Conservation (phyloP, 75 land plant genomes). For the Adiantum capillusveneris region DNA sequence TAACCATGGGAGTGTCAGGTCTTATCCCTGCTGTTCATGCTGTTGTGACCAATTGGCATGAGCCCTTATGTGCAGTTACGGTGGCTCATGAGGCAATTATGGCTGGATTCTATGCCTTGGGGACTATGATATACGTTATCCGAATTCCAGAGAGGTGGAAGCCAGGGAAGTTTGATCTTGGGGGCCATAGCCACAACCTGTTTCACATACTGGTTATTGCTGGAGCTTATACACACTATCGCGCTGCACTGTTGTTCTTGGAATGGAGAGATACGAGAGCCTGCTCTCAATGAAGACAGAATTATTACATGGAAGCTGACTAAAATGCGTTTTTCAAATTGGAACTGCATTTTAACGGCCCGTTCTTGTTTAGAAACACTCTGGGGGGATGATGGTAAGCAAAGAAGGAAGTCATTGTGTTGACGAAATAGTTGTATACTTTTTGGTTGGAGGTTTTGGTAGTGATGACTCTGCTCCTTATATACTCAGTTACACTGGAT, state of each 20-base stretch:
- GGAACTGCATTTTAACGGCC: too few species aligned
- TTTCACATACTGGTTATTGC: slow-evolving; percentile 64
- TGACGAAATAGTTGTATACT: too few species aligned
- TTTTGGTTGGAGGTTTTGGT: too few species aligned
- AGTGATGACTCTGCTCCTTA: too few species aligned
- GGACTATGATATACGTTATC: slow-evolving; percentile 57
- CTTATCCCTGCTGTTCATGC: slow-evolving; percentile 78
- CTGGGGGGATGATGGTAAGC: too few species aligned
- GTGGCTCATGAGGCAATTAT: slow-evolving; percentile 62
- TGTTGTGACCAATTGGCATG: slow-evolving; percentile 42
- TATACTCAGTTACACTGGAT: too few species aligned
- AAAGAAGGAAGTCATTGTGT: too few species aligned
- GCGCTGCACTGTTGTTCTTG: slow-evolving; percentile 49
- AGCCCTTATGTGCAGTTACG: slow-evolving; percentile 38
- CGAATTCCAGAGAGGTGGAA: slow-evolving; percentile 70
- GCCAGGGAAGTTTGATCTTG: slow-evolving; percentile 69
- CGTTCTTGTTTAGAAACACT: too few species aligned
- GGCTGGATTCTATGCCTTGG: slow-evolving; percentile 55
- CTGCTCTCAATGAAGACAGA: too few species aligned
- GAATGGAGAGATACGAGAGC: slow-evolving; percentile 27
- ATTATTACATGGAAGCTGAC: too few species aligned
- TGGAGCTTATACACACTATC: slow-evolving; percentile 71
- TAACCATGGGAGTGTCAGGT: slow-evolving; percentile 73
- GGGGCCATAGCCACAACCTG: slow-evolving; percentile 79
- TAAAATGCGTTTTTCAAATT: too few species aligned